Percentiles rank a stretch among this genome's conserved stretches.
Evolutionary conservation across 176 grass and related monocot species (phyloP).

Genomic region (Raddia guianensis): DNA sequence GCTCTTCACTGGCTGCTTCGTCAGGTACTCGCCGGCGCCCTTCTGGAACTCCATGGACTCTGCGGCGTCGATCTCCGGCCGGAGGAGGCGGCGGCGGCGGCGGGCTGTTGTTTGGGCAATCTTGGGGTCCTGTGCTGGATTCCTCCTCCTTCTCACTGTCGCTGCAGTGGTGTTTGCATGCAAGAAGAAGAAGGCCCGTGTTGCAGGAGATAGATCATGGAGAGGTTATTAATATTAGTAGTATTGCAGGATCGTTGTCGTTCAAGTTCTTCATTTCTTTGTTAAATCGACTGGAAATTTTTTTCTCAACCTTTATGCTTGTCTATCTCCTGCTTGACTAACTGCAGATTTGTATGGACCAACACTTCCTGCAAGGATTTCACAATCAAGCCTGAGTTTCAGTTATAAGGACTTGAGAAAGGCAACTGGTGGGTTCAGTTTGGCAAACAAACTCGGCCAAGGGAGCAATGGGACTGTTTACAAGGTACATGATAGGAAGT

Average conservation of each 20-base stretch:
- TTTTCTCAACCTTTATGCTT: background rate
- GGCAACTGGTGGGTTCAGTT: slow-evolving; percentile 53
- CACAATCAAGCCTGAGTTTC: slow-evolving; percentile 51
- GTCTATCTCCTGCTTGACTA: background rate
- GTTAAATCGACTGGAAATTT: background rate
- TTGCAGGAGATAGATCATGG: background rate
- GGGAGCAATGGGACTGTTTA: slow-evolving; percentile 66
- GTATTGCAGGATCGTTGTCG: background rate
- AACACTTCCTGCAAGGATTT: slow-evolving; percentile 47
- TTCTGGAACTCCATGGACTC: slow-evolving; percentile 56
- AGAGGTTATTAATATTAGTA: background rate
- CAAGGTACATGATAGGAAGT: slow-evolving; percentile 43
- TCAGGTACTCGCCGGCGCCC: slow-evolving; percentile 51
- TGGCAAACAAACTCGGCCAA: slow-evolving; percentile 62
- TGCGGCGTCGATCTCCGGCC: background rate
- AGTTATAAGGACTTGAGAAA: slow-evolving; percentile 55
- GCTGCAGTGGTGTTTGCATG: background rate
- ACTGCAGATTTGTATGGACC: slow-evolving; percentile 49
- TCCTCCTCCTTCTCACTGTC: background rate
- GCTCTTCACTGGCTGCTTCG: slow-evolving; percentile 59
- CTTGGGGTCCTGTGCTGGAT: background rate
- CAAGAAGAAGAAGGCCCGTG: background rate
- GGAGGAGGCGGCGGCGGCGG: background rate
- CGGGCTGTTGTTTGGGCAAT: slow-evolving; percentile 9
- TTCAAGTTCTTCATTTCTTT: background rate